Percentiles rank a stretch among this genome's conserved stretches.
Evolutionary conservation across 192 early-diverging fungal genomes (phyloP).

Genomic region (Coemansia sp.): DNA sequence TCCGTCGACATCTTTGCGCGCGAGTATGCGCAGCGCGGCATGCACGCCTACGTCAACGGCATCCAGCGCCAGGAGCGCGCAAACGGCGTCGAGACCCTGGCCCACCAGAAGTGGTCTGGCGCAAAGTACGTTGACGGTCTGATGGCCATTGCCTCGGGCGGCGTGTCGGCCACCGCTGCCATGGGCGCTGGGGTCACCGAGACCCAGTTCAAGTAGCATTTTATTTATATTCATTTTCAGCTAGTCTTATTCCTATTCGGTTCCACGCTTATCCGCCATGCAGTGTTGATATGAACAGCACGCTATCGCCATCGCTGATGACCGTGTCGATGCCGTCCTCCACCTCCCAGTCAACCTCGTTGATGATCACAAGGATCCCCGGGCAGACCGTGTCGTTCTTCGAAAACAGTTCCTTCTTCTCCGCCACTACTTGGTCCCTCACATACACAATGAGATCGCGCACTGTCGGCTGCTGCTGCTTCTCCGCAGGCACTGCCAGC

Average conservation of each 20-base stretch:
- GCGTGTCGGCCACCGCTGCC: conserved; percentile 90
- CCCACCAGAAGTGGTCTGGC: conserved; percentile 94
- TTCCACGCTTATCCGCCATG: conserved; percentile 77
- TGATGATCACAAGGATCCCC: conserved; percentile 93
- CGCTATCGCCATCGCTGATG: conserved; percentile 72
- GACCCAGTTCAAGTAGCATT: conserved; percentile 73
- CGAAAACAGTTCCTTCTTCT: conserved; percentile 83
- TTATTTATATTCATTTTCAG: background rate
- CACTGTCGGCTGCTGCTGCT: conserved; percentile 55
- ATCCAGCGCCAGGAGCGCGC: conserved; percentile 92
- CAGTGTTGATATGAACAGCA: conserved; percentile 96
- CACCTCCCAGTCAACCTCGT: conserved; percentile 96
- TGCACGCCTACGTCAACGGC: conserved; percentile 91
- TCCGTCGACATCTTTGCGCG: conserved; percentile 85
- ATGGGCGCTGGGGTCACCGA: conserved; percentile 94
- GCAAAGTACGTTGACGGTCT: conserved; percentile 87
- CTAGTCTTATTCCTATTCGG: background rate
- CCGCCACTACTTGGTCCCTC: conserved; percentile 67
- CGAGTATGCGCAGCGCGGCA: conserved; percentile 82
- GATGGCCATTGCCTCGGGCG: conserved; percentile 91
- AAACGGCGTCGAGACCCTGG: conserved; percentile 87
- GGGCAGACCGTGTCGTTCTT: conserved; percentile 83
- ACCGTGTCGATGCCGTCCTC: conserved; percentile 84
- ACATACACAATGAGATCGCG: conserved; percentile 72
- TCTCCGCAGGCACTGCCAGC: conserved; percentile 11